Base-by-base conservation (phyloP, 2,329 filamentous ascomycete species). In the Stemphylium beticola region DNA sequence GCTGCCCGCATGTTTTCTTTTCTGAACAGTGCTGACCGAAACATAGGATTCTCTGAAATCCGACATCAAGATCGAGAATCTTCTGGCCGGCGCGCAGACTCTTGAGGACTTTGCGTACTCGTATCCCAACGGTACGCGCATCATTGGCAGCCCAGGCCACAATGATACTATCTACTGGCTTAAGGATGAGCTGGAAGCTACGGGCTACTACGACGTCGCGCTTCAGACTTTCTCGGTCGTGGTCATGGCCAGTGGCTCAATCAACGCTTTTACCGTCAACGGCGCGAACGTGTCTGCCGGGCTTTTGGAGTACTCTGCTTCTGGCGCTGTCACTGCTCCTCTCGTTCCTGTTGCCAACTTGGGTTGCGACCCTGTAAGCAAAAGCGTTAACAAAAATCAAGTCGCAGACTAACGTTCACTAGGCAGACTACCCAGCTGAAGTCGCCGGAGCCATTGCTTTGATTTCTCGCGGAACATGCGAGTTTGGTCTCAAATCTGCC, bases 401-500 rank as follows among this genome's bases (percentile, higher is more conserved):
- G 37, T 69, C 3, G n/a, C 17, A 8, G 2, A 3, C 12, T 32
- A 4, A 12, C n/a, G 8, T 18, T 34, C 18, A 24, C 8, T 10
- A 44, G 41, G 22, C 41, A 8, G 88, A 93, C 74, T 93, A 85
- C 69, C 84, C 89, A 1, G 67, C 79, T 1, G 74, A 77, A 1
- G 76, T 88, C 4, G 72, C 78, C 9, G 88, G 86, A 44, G 85
- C 85, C 53, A 87, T 95, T 55, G 90, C 88, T 9, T 79, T 95
- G 33, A 82, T 95, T 60, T 79, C 81, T 26, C 86, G 91, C 50
- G 91, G 91, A 48, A 80, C 76, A 1, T 95, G 91, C 69, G 63
- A 85, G 7, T 95, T 93, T 63, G 89, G 87, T 10, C 75, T 81
- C 55, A 95, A 95, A 78, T 88, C 88, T 1, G 82, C 81, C 48